Percentiles rank a stretch among this genome's conserved stretches.
These are phyloP conservation scores for Gastrodia elata DNA, from an alignment of 106 monocot species.

Conservation along the genomic window DNA sequence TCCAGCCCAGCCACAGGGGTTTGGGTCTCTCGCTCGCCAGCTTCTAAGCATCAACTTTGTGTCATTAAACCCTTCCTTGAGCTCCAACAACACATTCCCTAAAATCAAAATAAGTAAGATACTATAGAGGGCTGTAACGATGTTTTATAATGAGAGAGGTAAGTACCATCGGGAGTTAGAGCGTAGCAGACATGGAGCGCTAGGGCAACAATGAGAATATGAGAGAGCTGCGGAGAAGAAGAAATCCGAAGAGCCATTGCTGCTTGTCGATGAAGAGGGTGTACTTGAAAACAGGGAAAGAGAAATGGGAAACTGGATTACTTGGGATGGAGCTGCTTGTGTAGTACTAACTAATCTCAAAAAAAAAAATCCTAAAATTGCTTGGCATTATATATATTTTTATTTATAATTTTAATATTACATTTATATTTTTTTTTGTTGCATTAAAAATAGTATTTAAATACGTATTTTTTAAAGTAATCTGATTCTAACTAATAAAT, in stretches of 20 bases:
- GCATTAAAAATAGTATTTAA: too few species aligned
- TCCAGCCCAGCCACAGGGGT: slow-evolving; percentile 84
- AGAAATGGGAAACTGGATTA: background rate
- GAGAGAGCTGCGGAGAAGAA: background rate
- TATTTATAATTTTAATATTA: too few species aligned
- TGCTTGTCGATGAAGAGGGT: background rate
- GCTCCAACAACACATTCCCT: slow-evolving; percentile 74
- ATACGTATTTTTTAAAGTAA: too few species aligned
- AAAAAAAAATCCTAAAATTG: too few species aligned
- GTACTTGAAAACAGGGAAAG: background rate
- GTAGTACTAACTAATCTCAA: too few species aligned
- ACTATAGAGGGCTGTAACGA: background rate
- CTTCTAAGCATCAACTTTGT: slow-evolving; percentile 32
- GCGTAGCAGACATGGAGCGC: slow-evolving; percentile 1
- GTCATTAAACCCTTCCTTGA: slow-evolving; percentile 60
- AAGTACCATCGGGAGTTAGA: slow-evolving; percentile 8
- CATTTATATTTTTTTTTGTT: too few species aligned
- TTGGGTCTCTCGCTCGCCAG: slow-evolving; percentile 51
- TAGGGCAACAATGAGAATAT: background rate
- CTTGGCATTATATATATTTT: too few species aligned
- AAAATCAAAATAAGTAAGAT: background rate
- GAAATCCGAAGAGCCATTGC: background rate
- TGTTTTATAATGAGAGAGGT: background rate
- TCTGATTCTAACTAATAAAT: too few species aligned
- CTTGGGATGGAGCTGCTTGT: background rate